Base-by-base conservation (phyloP, 2,329 filamentous ascomycete genomes). In the Metarhizium guizhouense region DNA sequence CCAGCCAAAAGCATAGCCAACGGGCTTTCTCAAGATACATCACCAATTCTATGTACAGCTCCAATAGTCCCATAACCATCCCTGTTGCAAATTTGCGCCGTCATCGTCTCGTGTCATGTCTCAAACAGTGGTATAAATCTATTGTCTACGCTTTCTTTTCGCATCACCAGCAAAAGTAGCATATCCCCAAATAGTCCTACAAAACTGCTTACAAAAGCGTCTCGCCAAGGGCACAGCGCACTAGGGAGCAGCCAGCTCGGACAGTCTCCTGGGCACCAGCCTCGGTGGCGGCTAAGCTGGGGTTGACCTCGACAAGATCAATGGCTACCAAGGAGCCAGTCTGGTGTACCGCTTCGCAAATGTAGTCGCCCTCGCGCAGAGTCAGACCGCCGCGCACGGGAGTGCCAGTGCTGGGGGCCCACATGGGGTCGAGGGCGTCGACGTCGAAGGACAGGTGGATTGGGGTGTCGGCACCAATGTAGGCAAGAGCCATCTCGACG, bases 361-460 rank as follows among this genome's bases (percentile, higher is more conserved):
- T 97, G 74, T 90, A 99, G 72, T 97, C 94, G 45, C 94, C 94
- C 76, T 99, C 94, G 55, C 94, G 84, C 64, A 99, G 79, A 3
- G 94, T 99, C 69, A 99, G 74, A 0, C 94, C 94, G 47, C 94
- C 94, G 65, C 94, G 83, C 36, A 99, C 94, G 0, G 94, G 91
- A 3, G 94, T 97, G 18, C 94, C 94, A 0, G 94, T 99, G 71
- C 89, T 94, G 29, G 94, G 94, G 43, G 94, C 94, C 87, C 90
- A 96, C 80, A 91, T 87, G 32, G 94, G 94, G 71, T 99, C 94
- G 58, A 97, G 81, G 29, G 92, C 94, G 71, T 99, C 94, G 62
- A 99, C 90, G 69, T 99, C 94, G 66, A 99, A 97, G 42, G 90
- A 95, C 57, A 99, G 82, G 72, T 99, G 94, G 68, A 99, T 96